Evolutionary conservation across 306 rosid genomes (phyloP).

Genomic region (Dalbergia cochinchinensis): DNA sequence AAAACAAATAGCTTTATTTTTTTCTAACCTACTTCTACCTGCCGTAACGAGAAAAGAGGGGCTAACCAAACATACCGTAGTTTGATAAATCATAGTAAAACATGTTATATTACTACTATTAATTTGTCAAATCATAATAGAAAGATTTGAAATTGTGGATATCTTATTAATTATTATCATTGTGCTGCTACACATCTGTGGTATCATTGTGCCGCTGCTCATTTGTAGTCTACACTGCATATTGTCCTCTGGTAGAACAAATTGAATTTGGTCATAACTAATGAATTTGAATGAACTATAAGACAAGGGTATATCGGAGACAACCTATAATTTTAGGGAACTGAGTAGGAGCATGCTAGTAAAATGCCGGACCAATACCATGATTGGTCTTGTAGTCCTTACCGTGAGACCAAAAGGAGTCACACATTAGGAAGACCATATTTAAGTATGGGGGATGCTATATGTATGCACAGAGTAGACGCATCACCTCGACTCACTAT

Average conservation of each 20-base stretch:
- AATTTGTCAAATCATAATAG: neutral
- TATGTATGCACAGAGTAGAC: too few relatives aligned
- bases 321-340: neutral
- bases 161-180: neutral
- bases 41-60: too few relatives aligned
- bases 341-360: neutral
- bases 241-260: too few relatives aligned
- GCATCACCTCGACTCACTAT: too few relatives aligned
- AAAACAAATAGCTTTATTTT: too few relatives aligned
- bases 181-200: too few relatives aligned
- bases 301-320: neutral
- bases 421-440: neutral
- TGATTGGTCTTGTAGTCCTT: neutral
- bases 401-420: neutral
- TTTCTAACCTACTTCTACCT: too few relatives aligned
- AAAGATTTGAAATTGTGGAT: neutral
- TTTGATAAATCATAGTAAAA: neutral
- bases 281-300: neutral
- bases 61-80: too few relatives aligned
- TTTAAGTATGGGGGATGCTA: too few relatives aligned
- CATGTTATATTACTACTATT: neutral
- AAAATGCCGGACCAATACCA: constrained; percentile 9
- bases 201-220: too few relatives aligned
- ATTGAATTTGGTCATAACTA: too few relatives aligned
- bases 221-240: too few relatives aligned